These are phyloP conservation scores for Aspergillus incahuasiensis DNA, from an alignment of 495 filamentous ascomycete species.

Conservation along the genomic window DNA sequence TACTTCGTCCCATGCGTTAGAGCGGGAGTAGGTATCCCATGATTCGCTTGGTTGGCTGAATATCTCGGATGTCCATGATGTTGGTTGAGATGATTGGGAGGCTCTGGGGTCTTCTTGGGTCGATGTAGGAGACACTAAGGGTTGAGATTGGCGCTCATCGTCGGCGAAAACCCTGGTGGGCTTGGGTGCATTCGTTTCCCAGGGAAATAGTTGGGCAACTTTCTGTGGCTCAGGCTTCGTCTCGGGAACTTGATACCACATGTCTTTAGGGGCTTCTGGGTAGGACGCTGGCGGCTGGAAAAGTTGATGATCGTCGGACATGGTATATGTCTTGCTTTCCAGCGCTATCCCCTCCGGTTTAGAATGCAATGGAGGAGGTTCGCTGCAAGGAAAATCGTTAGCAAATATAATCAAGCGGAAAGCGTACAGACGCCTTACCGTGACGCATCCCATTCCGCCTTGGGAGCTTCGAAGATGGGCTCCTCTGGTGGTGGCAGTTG, in stretches of 20 bases:
- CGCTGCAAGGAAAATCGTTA: slow-evolving; percentile 43
- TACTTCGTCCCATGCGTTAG: slow-evolving; percentile 86
- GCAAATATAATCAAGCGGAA: slow-evolving; percentile 9
- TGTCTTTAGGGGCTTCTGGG: slow-evolving; percentile 75
- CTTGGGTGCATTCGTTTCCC: slow-evolving; percentile 63
- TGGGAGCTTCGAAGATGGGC: slow-evolving; percentile 45
- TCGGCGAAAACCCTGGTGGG: slow-evolving; percentile 71
- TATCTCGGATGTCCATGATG: slow-evolving; percentile 42
- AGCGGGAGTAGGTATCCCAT: slow-evolving; percentile 60
- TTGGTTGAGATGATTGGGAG: slow-evolving; percentile 18
- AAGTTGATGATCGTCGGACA: slow-evolving; percentile 64
- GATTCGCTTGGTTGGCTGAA: slow-evolving; percentile 44
- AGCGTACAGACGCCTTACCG: no score
- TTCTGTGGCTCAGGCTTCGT: slow-evolving; percentile 51
- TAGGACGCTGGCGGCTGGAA: slow-evolving; percentile 72
- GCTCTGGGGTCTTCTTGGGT: slow-evolving; percentile 24
- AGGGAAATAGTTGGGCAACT: slow-evolving; percentile 73
- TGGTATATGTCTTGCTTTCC: slow-evolving; percentile 65
- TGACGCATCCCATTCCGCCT: slow-evolving; percentile 62
- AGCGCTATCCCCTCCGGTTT: slow-evolving; percentile 76
- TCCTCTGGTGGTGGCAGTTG: slow-evolving; percentile 34
- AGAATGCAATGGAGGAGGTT: slow-evolving; percentile 67
- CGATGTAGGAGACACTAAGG: slow-evolving; percentile 21
- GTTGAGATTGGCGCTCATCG: slow-evolving; percentile 31
- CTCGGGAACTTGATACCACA: slow-evolving; percentile 77